Conservation (phyloP, 768 basidiomycete species). For the Lentinula sp. region DNA sequence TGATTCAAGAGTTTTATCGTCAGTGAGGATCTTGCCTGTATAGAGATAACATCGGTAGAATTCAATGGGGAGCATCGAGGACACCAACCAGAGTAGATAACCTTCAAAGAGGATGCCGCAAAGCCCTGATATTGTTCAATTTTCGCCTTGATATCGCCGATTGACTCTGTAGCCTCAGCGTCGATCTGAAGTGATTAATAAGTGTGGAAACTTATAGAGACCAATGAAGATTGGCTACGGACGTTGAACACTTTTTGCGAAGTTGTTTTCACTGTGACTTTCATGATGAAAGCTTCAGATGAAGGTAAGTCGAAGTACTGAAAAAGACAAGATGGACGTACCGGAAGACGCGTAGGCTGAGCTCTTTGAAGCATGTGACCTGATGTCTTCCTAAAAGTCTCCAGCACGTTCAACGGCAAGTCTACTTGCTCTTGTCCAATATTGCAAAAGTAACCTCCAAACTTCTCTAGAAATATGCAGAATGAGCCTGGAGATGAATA, state of each 20-base stretch:
- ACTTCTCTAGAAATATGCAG: slow-evolving; percentile 18
- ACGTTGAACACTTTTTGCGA: slow-evolving; percentile 90
- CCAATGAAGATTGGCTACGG: slow-evolving; percentile 9
- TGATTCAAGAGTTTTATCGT: slow-evolving; percentile 82
- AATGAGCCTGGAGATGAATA: slow-evolving; percentile 71
- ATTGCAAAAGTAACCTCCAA: background rate
- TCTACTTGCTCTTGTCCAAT: background rate
- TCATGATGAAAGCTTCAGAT: slow-evolving; percentile 46
- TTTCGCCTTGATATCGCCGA: slow-evolving; percentile 78
- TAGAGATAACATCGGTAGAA: background rate
- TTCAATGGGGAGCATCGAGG: background rate
- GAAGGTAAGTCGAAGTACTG: background rate
- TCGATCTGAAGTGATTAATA: slow-evolving; percentile 48
- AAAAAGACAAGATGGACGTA: slow-evolving; percentile 14
- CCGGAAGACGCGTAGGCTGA: slow-evolving; percentile 3
- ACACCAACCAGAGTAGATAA: slow-evolving; percentile 84
- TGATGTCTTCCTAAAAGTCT: background rate
- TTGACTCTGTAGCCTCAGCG: slow-evolving; percentile 67
- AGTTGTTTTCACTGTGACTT: slow-evolving; percentile 92
- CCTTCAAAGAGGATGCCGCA: slow-evolving; percentile 71
- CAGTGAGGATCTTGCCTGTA: slow-evolving; percentile 84
- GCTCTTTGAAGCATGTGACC: background rate
- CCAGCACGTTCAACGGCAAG: background rate
- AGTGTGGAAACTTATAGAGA: background rate
- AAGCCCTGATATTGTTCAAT: slow-evolving; percentile 75